phyloP scores from a whole-genome alignment of 345 rosid genomes.

The Populus pruinosa region DNA sequence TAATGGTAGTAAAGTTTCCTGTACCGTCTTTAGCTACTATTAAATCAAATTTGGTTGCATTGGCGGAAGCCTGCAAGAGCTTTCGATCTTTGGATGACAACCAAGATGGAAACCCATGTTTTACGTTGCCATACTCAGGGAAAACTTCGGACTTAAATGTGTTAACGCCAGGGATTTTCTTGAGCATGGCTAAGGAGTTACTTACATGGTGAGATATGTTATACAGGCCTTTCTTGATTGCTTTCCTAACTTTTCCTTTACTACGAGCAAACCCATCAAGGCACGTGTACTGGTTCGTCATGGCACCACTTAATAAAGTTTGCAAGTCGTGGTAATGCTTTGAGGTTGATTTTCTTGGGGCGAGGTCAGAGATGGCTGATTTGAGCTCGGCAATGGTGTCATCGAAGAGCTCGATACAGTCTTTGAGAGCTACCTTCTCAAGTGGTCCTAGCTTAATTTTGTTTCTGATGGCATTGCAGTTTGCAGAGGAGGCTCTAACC shows the following conservation, averaged over 20 bases:
- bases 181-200: constrained; percentile 58
- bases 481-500: constrained; percentile 39
- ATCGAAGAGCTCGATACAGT: constrained; percentile 64
- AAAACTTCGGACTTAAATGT: constrained; percentile 25
- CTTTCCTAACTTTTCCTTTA: constrained; percentile 30
- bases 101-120: constrained; percentile 63
- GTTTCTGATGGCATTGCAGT: constrained; percentile 41
- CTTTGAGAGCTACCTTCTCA: constrained; percentile 49
- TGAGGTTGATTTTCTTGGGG: constrained; percentile 20
- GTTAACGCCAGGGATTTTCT: constrained; percentile 49
- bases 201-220: constrained; percentile 65
- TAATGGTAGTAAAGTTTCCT: constrained; percentile 58
- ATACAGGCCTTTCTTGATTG: constrained; percentile 39
- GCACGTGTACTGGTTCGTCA: constrained; percentile 89
- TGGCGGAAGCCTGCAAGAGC: constrained; percentile 37
- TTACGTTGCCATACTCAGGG: constrained; percentile 38
- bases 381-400: constrained; percentile 45
- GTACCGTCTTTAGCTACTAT: constrained; percentile 70
- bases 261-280: constrained; percentile 69
- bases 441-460: constrained; percentile 25
- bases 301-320: constrained; percentile 65
- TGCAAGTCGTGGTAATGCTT: constrained; percentile 45
- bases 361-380: constrained; percentile 45
- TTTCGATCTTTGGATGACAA: constrained; percentile 41
- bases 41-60: constrained; percentile 39